Evolutionary conservation across 352 stramenopile genomes (phyloP).

Genomic region (Plasmopara muralis): DNA sequence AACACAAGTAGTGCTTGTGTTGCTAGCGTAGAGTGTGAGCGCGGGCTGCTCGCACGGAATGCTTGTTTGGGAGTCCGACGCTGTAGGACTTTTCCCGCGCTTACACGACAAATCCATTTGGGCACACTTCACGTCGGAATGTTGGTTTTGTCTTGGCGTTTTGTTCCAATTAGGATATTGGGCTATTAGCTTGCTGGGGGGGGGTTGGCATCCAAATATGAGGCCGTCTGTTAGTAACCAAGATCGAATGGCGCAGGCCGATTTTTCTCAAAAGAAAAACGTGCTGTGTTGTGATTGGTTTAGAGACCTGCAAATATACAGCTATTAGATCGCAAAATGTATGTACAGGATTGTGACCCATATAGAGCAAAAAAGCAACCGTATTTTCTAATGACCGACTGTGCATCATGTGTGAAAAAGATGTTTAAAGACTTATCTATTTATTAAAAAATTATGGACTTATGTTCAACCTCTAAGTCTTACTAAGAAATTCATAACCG

Average conservation of each 20-base stretch:
- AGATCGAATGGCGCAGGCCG: conserved; percentile 3
- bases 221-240: conserved; percentile 1
- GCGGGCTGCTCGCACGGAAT: not conserved
- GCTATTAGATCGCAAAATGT: no score
- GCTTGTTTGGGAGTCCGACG: not conserved
- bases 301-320: not conserved
- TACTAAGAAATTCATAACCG: no score
- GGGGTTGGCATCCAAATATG: conserved; percentile 23
- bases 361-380: no score
- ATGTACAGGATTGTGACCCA: no score
- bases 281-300: conserved; percentile 8
- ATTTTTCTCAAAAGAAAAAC: conserved; percentile 13
- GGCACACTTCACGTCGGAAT: conserved; percentile 22
- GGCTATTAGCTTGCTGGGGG: conserved; percentile 4
- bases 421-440: no score
- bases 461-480: no score
- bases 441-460: no score
- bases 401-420: no score
- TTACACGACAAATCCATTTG: conserved; percentile 26
- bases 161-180: conserved; percentile 7
- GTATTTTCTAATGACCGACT: no score
- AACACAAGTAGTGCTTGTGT: not conserved
- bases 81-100: conserved; percentile 14
- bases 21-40: conserved; percentile 4
- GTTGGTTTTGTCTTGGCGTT: conserved; percentile 39